Evolutionary conservation across 2,329 filamentous ascomycete genomes (phyloP).

Genomic region (Fusarium keratoplasticum): DNA sequence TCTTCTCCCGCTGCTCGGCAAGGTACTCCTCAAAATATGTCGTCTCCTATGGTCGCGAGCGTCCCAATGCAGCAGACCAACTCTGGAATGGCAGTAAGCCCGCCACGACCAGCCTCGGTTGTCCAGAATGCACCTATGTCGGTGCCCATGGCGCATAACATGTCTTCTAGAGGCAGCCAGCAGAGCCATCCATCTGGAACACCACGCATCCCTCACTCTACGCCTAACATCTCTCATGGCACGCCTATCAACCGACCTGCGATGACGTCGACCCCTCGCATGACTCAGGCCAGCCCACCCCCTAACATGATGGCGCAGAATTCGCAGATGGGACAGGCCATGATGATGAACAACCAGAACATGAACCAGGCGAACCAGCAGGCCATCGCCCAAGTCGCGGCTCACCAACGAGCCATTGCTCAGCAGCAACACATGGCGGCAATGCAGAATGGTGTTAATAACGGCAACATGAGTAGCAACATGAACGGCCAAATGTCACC

Average conservation of each 20-base stretch:
- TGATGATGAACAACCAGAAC: slow-evolving; percentile 65
- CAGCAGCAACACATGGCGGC: slow-evolving; percentile 59
- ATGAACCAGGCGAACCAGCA: slow-evolving; percentile 55
- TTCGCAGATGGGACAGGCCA: slow-evolving; percentile 62
- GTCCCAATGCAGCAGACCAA: slow-evolving; percentile 74
- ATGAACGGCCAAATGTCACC: slow-evolving; percentile 54
- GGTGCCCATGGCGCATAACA: slow-evolving; percentile 70
- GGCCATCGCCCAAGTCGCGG: slow-evolving; percentile 59
- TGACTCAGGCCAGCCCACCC: slow-evolving; percentile 72
- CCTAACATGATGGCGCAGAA: slow-evolving; percentile 69
- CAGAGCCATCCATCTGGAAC: slow-evolving; percentile 74
- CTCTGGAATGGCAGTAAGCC: slow-evolving; percentile 76
- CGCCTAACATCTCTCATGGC: slow-evolving; percentile 69
- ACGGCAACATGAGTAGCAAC: slow-evolving; percentile 50
- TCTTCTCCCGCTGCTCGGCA: slow-evolving; percentile 76
- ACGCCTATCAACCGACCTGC: slow-evolving; percentile 68
- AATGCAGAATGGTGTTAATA: slow-evolving; percentile 53
- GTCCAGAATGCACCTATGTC: slow-evolving; percentile 70
- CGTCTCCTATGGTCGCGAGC: slow-evolving; percentile 72
- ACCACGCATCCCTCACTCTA: slow-evolving; percentile 70
- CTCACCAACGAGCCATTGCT: slow-evolving; percentile 60
- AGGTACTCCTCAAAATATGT: slow-evolving; percentile 73
- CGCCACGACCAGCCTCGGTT: slow-evolving; percentile 73
- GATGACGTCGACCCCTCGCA: slow-evolving; percentile 69
- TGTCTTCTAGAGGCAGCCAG: slow-evolving; percentile 74